Evolutionary conservation across 2,329 filamentous ascomycete species (phyloP), one percentile per base, ranked within the genome.

Genomic region (Botrytis medusae): DNA sequence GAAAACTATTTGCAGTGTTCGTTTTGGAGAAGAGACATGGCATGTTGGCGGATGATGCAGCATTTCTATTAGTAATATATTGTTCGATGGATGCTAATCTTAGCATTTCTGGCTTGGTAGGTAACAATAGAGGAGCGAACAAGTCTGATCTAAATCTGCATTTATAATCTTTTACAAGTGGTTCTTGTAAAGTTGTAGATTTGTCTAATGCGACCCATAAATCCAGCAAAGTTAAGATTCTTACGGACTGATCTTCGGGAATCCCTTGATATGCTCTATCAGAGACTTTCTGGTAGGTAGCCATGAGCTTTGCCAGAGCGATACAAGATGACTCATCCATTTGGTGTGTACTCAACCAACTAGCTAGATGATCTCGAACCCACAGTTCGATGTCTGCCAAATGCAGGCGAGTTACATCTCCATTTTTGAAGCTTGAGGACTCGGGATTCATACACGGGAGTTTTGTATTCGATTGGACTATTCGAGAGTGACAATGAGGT

Each of bases 121-220:
- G 83, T 0, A 91, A 79, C 0, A 86, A 72, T 0, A 91, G 81
- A 2, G 80, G 82, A 37, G 85, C 80, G 4, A 87, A 82, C 0
- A 86, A 71, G 0, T 76, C 61, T 0, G 70, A 18, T 0, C 83
- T 82, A 0, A 91, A 78, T 6, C 84, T 84, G 0, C 85, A 82
- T 10, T 83, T 78, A 74, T 88, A 91, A 0, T 87, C 78, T 0
- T 9, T 12, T 0, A 91, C 77, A 8, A 88, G 74, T 0, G 83
- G 81, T n/a, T 83, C 81, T 0, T 80, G 72, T 1, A 72, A 22
- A 1, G 83, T 80, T 0, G 85, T 85, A 2, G 82, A 81, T 69
- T 81, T 85, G 74, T 92, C 89, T 46, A 86, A 84, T 0, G 86
- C 86, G 12, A 88, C 78, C 90, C 89, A 92, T 0, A 91, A 78